A percentile compares a stretch with the other conserved stretches of the same genome.
phyloP scores from a whole-genome alignment of 805 yeast genomes.

The Grigorovia yakushimaensis region DNA sequence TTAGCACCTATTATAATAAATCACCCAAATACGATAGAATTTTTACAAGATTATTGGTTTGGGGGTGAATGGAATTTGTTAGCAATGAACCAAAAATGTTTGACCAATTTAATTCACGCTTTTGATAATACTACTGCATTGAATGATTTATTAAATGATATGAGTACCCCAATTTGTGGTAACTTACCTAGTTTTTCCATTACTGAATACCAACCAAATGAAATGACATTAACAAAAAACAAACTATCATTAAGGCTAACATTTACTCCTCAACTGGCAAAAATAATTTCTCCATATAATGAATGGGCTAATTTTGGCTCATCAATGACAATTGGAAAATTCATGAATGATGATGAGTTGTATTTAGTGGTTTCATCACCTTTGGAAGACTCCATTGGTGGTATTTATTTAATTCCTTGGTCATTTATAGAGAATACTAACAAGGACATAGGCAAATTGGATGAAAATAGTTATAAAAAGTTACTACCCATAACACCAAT shows the following conservation, averaged over 20 bases:
- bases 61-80: constrained; percentile 21
- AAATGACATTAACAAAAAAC: not conserved
- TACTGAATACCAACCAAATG: not conserved
- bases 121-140: constrained; percentile 5
- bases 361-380: constrained; percentile 46
- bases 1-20: constrained; percentile 10
- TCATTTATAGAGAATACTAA: not conserved
- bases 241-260: not conserved
- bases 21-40: constrained; percentile 15
- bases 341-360: constrained; percentile 27
- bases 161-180: constrained; percentile 12
- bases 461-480: not conserved
- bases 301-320: constrained; percentile 37
- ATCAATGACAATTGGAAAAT: constrained; percentile 35
- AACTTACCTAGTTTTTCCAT: constrained; percentile 11
- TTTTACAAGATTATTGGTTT: constrained; percentile 18
- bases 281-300: constrained; percentile 16
- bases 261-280: not conserved
- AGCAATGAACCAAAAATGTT: constrained; percentile 15
- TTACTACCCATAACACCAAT: constrained; percentile 10
- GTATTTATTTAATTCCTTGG: constrained; percentile 37
- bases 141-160: constrained; percentile 4
- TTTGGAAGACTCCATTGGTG: constrained; percentile 34
- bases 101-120: not conserved
- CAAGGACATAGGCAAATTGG: not conserved